Base-by-base conservation (phyloP, 1,284 basidiomycete species). In the Puccinia triticina region DNA sequence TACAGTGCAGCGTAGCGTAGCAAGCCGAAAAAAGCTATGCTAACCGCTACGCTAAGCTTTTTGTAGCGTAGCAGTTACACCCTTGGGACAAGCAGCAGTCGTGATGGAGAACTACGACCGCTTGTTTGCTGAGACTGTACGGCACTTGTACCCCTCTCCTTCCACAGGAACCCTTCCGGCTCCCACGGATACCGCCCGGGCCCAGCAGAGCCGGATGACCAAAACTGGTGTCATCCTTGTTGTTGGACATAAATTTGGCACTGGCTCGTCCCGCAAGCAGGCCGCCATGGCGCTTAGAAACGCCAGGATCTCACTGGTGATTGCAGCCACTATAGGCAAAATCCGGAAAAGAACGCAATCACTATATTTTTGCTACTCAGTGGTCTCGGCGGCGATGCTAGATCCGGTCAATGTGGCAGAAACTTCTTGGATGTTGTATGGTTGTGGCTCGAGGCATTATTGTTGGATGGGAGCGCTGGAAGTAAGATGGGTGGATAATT, bases 321-420 rank as follows among this genome's bases (percentile, higher is more conserved):
- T 99, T 83, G 95, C 95, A 40, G 97, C 96, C 66, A 96, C 94
- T 43, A 99, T 99, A 86, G 96, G 97, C 23, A 96, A 99, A 88
- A 98, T 99, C 85, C 99, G 97, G 90, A 98, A 99, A 89, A 92
- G 96, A 99, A 99, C 87, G 93, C 95, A 23, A 99, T 99, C 89
- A 99, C 99, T 89, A 99, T 91, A 87, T 86, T 94, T 85, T 96
- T 95, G 0, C 91, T 96, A 90, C 91, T 84, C 91, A 91, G 2
- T 90, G 93, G 86, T 86, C 87, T 64, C 88, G 96, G 77, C 94
- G 93, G 88, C 89, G 90, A 91, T 84, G 95, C 94, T 1, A 82
- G 82, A n/a, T 82, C 84, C 14, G 88, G 88, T 74, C 89, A 94
- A 26, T n/a, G n/a, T n/a, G n/a, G n/a, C n/a, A n/a, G n/a, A n/a